Evolutionary conservation across 2,329 filamentous ascomycete species (phyloP).

Genomic region (Hortaea werneckii): DNA sequence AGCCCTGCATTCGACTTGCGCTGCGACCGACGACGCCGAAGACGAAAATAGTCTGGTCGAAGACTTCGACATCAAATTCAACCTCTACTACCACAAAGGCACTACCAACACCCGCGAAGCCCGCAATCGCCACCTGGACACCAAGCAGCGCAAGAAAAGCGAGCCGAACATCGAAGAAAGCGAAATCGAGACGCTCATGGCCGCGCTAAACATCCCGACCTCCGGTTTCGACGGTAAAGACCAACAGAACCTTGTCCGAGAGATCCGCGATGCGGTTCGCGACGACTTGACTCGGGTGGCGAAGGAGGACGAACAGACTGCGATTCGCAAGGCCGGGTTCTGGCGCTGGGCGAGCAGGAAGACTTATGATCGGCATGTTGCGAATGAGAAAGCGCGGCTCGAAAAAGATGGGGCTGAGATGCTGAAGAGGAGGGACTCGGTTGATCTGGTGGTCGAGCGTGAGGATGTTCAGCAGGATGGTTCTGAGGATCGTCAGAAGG

Average conservation of each 20-base stretch:
- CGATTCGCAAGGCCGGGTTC: conserved; percentile 37
- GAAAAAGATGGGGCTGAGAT: neutral
- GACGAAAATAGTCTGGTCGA: conserved; percentile 8
- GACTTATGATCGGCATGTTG: conserved; percentile 17
- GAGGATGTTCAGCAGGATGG: neutral
- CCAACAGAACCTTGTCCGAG: conserved; percentile 20
- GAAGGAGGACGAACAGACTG: conserved; percentile 34
- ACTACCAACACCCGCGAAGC: conserved; percentile 17
- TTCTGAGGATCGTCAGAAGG: neutral
- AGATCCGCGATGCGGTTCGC: conserved; percentile 21
- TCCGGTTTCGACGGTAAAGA: conserved; percentile 19
- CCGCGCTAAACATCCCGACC: conserved; percentile 22
- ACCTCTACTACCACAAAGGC: conserved; percentile 20
- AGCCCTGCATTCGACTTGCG: conserved; percentile 13
- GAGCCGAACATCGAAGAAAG: conserved; percentile 17
- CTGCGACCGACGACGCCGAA: conserved; percentile 5
- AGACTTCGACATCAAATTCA: conserved; percentile 27
- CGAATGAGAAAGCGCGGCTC: conserved; percentile 12
- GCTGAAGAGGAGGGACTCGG: neutral
- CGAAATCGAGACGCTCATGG: conserved; percentile 26
- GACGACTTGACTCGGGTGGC: conserved; percentile 28
- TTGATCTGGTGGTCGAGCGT: neutral
- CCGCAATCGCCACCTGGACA: conserved; percentile 14
- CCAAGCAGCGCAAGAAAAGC: conserved; percentile 22
- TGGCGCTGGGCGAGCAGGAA: conserved; percentile 37